Base-by-base conservation (phyloP, 2,329 filamentous ascomycete species). In the Fusarium fujikuroi region DNA sequence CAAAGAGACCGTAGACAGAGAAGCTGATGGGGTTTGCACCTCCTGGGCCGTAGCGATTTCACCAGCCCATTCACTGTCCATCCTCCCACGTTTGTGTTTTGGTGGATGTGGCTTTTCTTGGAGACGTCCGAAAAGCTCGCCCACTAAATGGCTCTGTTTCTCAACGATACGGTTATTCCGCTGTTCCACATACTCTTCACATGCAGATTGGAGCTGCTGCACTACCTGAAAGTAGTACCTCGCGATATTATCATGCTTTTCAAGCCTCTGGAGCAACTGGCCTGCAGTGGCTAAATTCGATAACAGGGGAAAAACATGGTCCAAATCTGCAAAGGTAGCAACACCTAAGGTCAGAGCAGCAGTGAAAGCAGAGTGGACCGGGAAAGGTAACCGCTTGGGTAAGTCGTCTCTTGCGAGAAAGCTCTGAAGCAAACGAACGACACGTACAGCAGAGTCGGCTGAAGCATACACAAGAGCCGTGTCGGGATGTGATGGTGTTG, bases 1-100 rank as follows among this genome's bases (percentile, higher is more conserved):
- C 15, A 34, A 9, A 34, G 2, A 34, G 10, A 34, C 14, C 2
- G 5, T 3, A 34, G 47, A 6, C 9, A 9, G 30, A 50, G 30
- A 50, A 5, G 28, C 8, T 23, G 12, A 19, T 4, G 43, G 23
- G 23, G 1, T 28, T 19, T 19, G 43, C 16, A 14, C 3, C 16
- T 4, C 23, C 23, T 15, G 44, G 19, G 16, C 19, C 0, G 4
- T 1, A 16, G 3, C 23, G 0, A 6, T 10, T 1, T 32, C 28
- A 50, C 19, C 47, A 50, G 10, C 3, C 47, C 47, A 34, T 14
- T 3, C n/a, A 14, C 10, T 8, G 5, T 14, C 30, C 21, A 14
- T 19, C 3, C 5, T 12, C 15, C 19, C 1, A 19, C 7, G 7
- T 0, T 34, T 14, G 3, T 43, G 7, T 15, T 2, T 42, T 21